Percentiles rank a stretch among this genome's conserved stretches.
These are phyloP conservation scores for Neurospora sp. DNA, from an alignment of 495 filamentous ascomycete genomes.

Conservation along the genomic window DNA sequence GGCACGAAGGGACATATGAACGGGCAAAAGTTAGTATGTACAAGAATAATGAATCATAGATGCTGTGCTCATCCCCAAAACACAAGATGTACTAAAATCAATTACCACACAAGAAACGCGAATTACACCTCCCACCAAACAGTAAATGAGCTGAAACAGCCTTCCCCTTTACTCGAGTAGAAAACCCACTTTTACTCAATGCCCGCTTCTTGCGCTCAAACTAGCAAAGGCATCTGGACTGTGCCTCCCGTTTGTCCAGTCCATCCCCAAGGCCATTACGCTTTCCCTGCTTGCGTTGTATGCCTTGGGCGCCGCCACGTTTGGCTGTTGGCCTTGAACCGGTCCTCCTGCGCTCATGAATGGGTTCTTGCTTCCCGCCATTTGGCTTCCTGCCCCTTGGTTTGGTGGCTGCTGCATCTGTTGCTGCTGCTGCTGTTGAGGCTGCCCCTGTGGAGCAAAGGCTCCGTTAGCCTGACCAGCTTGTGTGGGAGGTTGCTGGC, in stretches of 20 bases:
- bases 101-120: neutral
- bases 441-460: conserved; percentile 13
- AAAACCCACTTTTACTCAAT: neutral
- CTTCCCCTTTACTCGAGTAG: neutral
- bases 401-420: conserved; percentile 12
- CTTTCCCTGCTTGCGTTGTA: conserved; percentile 81
- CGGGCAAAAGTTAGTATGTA: neutral
- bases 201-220: conserved; percentile 51
- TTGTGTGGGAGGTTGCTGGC: conserved; percentile 12
- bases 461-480: conserved; percentile 5
- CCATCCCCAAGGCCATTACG: conserved; percentile 61
- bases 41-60: neutral
- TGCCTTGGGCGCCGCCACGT: conserved; percentile 10
- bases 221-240: conserved; percentile 97
- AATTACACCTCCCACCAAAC: neutral
- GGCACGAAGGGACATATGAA: neutral
- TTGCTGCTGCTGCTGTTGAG: conserved; percentile 10
- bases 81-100: neutral
- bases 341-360: conserved; percentile 22
- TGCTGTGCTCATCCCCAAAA: neutral
- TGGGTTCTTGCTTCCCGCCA: conserved; percentile 35
- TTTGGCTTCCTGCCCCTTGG: conserved; percentile 12
- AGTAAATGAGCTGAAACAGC: neutral
- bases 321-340: conserved; percentile 5
- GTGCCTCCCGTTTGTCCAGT: conserved; percentile 67